Evolutionary conservation across 768 basidiomycete species (phyloP).

Genomic region (Rhodotorula graminis): DNA sequence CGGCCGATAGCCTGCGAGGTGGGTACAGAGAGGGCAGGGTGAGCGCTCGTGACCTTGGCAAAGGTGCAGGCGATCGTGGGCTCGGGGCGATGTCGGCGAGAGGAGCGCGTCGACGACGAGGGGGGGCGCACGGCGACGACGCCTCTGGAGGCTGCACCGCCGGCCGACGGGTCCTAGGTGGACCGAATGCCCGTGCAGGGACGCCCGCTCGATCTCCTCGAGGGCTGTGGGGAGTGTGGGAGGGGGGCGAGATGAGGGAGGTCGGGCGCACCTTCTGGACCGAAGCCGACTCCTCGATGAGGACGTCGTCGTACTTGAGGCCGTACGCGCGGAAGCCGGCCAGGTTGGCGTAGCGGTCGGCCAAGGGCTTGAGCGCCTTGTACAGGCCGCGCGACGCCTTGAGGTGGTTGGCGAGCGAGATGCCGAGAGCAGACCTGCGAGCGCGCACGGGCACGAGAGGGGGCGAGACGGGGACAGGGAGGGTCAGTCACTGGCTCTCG

Average conservation of each 20-base stretch:
- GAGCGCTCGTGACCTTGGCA: no score
- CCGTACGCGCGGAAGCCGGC: conserved; percentile 82
- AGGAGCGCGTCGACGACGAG: no score
- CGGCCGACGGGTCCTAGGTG: no score
- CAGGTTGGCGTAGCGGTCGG: conserved; percentile 73
- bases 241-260: neutral
- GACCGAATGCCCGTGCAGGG: no score
- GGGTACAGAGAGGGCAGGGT: neutral
- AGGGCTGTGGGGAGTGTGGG: neutral
- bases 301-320: conserved; percentile 81
- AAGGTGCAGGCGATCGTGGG: no score
- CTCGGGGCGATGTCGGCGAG: no score
- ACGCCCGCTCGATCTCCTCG: no score
- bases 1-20: conserved; percentile 68
- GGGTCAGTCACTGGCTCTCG: neutral
- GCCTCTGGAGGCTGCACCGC: no score
- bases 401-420: conserved; percentile 71
- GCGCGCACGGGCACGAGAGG: no score
- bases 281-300: conserved; percentile 69
- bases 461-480: neutral
- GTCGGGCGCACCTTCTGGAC: conserved; percentile 66
- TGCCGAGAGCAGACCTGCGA: conserved; percentile 51
- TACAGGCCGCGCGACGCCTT: conserved; percentile 64
- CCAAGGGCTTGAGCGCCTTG: conserved; percentile 67
- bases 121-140: no score